Conservation (phyloP, 2,329 filamentous ascomycete species). For the Penicillium expansum region DNA sequence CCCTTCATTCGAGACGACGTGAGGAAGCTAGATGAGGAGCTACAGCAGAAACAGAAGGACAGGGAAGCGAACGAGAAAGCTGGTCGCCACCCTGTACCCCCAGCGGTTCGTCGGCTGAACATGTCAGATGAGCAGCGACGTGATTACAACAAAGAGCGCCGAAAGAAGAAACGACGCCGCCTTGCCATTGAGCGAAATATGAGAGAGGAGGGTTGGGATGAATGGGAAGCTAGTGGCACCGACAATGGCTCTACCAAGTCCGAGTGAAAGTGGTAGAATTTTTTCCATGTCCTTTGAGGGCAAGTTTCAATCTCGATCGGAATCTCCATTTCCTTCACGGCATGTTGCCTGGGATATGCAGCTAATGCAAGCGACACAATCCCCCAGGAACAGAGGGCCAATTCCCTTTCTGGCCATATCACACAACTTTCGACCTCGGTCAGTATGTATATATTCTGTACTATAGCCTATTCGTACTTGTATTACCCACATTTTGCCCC, state of each 20-base stretch:
- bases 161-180: constrained; percentile 22
- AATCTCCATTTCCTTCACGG: background rate
- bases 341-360: background rate
- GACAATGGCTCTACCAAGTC: constrained; percentile 2
- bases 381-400: background rate
- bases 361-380: background rate
- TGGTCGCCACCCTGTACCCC: constrained; percentile 3
- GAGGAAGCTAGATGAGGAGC: constrained; percentile 6
- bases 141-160: constrained; percentile 19
- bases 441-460: constrained; percentile 2
- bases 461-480: background rate
- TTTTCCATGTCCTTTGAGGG: background rate
- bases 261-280: background rate
- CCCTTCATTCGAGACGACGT: constrained; percentile 22
- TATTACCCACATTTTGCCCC: background rate
- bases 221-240: constrained; percentile 9
- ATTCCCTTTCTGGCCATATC: background rate
- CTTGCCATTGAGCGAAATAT: constrained; percentile 17
- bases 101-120: constrained; percentile 4
- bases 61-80: background rate
- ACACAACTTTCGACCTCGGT: background rate
- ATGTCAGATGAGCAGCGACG: constrained; percentile 15
- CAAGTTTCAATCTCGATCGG: background rate
- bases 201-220: constrained; percentile 24
- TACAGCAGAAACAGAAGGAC: background rate